Evolutionary conservation across 2,329 filamentous ascomycete species (phyloP), one percentile per base, ranked within the genome.

Genomic region (Pseudogymnoascus sp.): DNA sequence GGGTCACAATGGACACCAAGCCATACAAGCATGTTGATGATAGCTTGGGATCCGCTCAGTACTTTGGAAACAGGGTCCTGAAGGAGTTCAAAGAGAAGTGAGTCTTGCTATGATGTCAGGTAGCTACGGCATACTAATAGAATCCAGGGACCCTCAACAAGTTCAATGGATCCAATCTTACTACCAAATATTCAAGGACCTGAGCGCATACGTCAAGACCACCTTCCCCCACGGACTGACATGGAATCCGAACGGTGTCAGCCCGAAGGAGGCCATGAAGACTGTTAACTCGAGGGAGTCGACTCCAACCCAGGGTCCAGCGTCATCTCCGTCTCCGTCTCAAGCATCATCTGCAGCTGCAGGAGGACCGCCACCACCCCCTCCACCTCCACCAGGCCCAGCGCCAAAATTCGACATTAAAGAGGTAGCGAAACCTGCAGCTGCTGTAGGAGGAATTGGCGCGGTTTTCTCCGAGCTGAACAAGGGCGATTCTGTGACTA

Each of bases 381-480:
- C 89, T 0, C 89, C 88, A 1, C 89, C 89, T 10, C 88, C 86
- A 14, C 86, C 89, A 1, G 87, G 87, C 62, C 87, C 89, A 28
- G 84, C 89, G 10, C 88, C 88, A 1, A 82, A 86, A 42, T 80
- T 88, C 25, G 84, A 88, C 62, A 79, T 85, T 68, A 82, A 5
- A 73, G 78, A 62, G 69, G 64, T 77, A 46, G 50, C 50, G 10
- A 56, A 56, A 12, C 73, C 78, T 38, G 75, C 81, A 12, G 73
- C 81, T 10, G 75, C 79, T 38, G 75, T 76, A 6, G 76, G 82
- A 28, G 92, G 93, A 63, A 86, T 96, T 75, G 86, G 87, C 21
- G 92, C 93, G 23, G 92, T 99, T 2, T 99, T 99, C 75, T 89
- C 88, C 42, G 89, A 97, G 68, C 80, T 99, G 62, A 97, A 97